Base-by-base conservation (phyloP, 2,329 filamentous ascomycete species). In the Alternaria brassicae region DNA sequence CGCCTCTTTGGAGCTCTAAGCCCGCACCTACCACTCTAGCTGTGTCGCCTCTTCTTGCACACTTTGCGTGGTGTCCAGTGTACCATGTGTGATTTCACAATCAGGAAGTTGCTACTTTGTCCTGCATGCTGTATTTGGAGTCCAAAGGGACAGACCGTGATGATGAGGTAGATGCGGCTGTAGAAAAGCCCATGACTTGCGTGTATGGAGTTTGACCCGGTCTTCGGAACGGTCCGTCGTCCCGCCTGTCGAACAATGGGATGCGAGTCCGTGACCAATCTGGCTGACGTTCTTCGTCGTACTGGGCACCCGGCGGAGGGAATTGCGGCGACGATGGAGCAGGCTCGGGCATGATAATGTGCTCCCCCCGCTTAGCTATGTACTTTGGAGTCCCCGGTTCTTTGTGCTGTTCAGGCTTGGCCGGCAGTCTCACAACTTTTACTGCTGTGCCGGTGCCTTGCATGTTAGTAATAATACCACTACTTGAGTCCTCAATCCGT, bases 241-340 rank as follows among this genome's bases (percentile, higher is more conserved):
- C 32, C 15, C 44, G 51, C 17, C 45, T 28, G 19, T 28, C 30
- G 39, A 49, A 44, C 23, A 39, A 42, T 19, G 51, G 44, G 8
- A 37, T 8, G 39, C 51, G 56, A 42, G 37, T 49, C 44, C 37
- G 44, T 32, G 56, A 21, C 51, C 51, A 58, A 23, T 50, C 42
- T 13, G 39, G 37, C 25, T 47, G 39, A 27, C 19, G 37, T 34
- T 58, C 56, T 32, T 55, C 37, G 9, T 55, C 30, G 39, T 55
- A 47, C 17, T 39, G 37, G 15, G 27, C 13, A 49, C 23, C 37
- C 5, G 2, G 10, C 21, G 37, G 44, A 44, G 28, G 13, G 9
- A 19, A 12, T 6, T 23, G 6, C 21, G 28, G 28, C 9, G 10
- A 25, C 4, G 6, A 8, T 21, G 4, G 44, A 34, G 28, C 13